Evolutionary conservation across 148 eudicot species (phyloP), one percentile per base, ranked within the genome.

Genomic region (Polygonum maritimum): DNA sequence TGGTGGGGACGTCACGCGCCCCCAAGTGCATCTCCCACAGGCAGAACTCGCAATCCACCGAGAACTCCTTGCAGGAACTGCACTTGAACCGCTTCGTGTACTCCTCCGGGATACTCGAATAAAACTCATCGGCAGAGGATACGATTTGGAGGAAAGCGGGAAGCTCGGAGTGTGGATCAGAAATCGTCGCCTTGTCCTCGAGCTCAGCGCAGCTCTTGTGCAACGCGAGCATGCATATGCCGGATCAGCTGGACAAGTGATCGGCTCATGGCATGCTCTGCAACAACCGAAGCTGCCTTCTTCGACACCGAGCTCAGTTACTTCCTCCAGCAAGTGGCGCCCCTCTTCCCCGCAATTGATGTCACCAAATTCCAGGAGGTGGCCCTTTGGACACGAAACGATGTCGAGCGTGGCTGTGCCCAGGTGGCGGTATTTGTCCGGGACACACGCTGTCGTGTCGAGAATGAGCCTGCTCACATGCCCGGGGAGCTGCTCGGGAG

Each of bases 31-130:
- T 13, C 40, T 33, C 71, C 38, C 38, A 67, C 18, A 67, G 40
- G 71, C 71, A 67, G 3, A 10, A 15, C 16, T 12, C 71, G 8
- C 71, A 67, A 2, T 31, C 71, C 2, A 31, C 38, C 0, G 40
- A 67, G 71, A 67, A 67, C 38, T 67, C 71, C n/a, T 11, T 12
- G 71, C 71, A 67, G 40, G 71, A 31, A 16, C 40, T 13, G 71
- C 71, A 67, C 15, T 19, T 60, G 52, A 11, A 10, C 15, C 18
- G 14, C 52, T n/a, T 6, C 22, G 7, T 54, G 60, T 54, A 54
- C 60, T 54, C 60, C 9, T 54, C 60, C 22, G 60, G 60, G 9
- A 54, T 54, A n/a, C 21, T 18, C 9, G 60, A n/a, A 3, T 54
- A 4, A 8, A 18, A 54, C 19, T 54, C 60, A 6, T 54, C 7